Evolutionary conservation across 169 alveolate genomes (phyloP), one percentile per base, ranked within the genome.

Genomic region (Babesia microti): DNA sequence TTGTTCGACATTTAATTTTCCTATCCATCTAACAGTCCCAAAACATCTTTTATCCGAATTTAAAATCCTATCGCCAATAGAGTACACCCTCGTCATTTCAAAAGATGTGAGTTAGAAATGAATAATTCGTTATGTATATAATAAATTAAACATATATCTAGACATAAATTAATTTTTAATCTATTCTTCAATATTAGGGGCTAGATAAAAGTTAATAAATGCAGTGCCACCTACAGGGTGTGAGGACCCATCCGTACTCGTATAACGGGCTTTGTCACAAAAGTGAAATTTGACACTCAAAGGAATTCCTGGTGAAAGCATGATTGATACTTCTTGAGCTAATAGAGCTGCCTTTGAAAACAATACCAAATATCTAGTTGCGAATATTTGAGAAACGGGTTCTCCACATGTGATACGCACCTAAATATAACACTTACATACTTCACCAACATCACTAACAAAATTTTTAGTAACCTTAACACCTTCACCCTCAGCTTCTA

Each of bases 291-390:
- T 73, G 23, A 73, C 72, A 22, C 83, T 59, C 21, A 81, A 61
- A 14, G 89, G 89, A 4, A 81, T 80, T 19, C 85, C 81, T 5
- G 84, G 79, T 9, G 89, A 81, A n/a, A 81, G 76, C 24, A 79
- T 78, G 17, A 81, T 81, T 22, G 72, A 72, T n/a, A 81, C 88
- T 29, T 79, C 83, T 41, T 79, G 80, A n/a, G 87, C 78, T 37
- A 81, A 44, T 24, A 83, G 58, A 12, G 89, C 59, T 11, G 89
- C 89, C 70, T 79, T 57, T 19, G 89, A 72, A 33, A 81, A 81
- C 43, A 76, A 51, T 3, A 80, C 84, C 53, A 81, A 46, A 39
- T 81, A 81, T 27, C 89, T 72, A 22, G 85, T 71, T 7, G 89
- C 89, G 48, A 76, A 81, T 44, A 69, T 79, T 55, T 81, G 89